Evolutionary conservation across 2,329 filamentous ascomycete genomes (phyloP), one percentile per base, ranked within the genome.

Genomic region (Exophiala dermatitidis): DNA sequence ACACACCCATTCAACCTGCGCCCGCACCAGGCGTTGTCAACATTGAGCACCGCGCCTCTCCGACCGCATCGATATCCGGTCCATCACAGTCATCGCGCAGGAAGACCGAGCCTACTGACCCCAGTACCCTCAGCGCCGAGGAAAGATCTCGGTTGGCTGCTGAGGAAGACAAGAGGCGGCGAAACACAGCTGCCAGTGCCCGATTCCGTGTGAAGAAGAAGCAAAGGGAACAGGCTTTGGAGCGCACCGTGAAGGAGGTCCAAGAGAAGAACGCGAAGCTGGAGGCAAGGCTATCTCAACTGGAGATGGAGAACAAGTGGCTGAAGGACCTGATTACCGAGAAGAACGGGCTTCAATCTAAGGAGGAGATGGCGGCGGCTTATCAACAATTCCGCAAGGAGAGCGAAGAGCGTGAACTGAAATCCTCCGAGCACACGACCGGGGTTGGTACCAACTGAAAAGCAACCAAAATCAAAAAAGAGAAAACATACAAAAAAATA

Each of bases 131-230:
- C 55, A 79, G 72, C 62, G 78, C 85, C 46, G 86, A 90, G 68
- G 86, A 90, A 58, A 76, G 81, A 37, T 84, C 85, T 8, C 84
- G 86, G 37, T 62, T 83, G 4, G 85, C 85, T 8, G 88, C 88
- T 26, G 89, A 95, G 69, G 89, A 95, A 71, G 89, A 95, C 69
- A 94, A 94, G 74, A 85, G 89, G 46, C 83, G 88, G 54, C 83
- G 89, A 60, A 95, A 95, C 73, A 94, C 90, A 1, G 89, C 89
- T 32, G 89, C 89, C 51, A 90, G 85, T 61, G 89, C 89, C 12
- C 85, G 89, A 46, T 95, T 95, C 78, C 85, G 89, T 55, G 83
- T 93, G 68, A 95, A 95, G 82, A 95, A 95, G 84, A 95, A 95
- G 81, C 88, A 93, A 73, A 85, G 89, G 47, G 89, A 95, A 74